Conservation (phyloP, 257 asterid species). For the Datura wrightii region DNA sequence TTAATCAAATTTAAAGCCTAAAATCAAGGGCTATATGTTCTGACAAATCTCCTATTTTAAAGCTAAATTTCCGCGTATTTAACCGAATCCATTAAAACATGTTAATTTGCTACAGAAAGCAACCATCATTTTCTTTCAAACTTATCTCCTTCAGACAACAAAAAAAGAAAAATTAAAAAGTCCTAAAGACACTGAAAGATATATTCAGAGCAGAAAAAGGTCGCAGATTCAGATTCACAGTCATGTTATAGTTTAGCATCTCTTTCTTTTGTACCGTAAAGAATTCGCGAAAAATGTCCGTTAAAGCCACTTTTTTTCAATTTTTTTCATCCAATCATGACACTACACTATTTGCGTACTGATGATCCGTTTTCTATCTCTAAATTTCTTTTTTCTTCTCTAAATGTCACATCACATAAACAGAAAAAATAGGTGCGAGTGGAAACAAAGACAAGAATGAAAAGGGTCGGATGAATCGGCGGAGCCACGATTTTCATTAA, state of each 20-base stretch:
- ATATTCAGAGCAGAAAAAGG: background rate
- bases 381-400: background rate
- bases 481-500: too few species aligned
- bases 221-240: background rate
- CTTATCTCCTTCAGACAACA: conserved; percentile 11
- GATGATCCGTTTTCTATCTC: background rate
- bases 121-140: conserved; percentile 13
- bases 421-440: background rate
- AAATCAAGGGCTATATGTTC: background rate
- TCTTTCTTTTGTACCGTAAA: background rate
- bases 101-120: background rate
- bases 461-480: background rate
- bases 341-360: background rate
- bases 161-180: background rate
- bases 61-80: background rate
- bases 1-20: background rate
- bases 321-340: background rate
- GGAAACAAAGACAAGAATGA: background rate
- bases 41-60: background rate
- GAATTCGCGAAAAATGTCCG: background rate
- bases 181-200: background rate
- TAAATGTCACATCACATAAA: background rate
- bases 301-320: conserved; percentile 2
- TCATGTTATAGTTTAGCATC: background rate
- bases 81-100: background rate